Evolutionary conservation across 495 filamentous ascomycete species (phyloP).

Genomic region (Penicillium goetzii): DNA sequence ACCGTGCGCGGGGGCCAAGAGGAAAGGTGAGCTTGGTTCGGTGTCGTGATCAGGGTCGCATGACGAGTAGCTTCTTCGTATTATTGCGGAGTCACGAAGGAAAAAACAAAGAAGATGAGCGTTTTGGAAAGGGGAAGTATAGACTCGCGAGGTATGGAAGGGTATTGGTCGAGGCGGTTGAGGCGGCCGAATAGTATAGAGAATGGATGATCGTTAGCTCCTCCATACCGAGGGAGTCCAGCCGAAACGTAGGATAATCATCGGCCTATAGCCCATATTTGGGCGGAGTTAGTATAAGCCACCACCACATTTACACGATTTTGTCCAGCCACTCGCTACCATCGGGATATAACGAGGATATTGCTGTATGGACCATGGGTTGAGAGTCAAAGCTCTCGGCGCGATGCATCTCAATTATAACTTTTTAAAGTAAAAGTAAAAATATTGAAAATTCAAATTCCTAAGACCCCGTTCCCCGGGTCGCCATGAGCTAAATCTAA

Average conservation of each 20-base stretch:
- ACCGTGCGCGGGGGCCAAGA: constrained; percentile 3
- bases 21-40: background rate
- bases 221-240: background rate
- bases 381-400: background rate
- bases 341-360: background rate
- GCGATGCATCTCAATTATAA: background rate
- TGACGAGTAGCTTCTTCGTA: background rate
- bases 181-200: background rate
- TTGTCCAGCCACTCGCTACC: background rate
- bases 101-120: background rate
- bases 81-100: background rate
- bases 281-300: background rate
- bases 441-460: background rate
- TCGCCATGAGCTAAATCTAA: background rate
- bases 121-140: background rate
- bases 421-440: background rate
- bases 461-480: background rate
- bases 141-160: background rate
- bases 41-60: constrained; percentile 2
- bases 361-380: background rate
- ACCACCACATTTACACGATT: background rate
- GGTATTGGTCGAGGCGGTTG: background rate
- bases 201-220: background rate
- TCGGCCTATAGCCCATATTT: background rate
- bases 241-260: background rate